Base-by-base conservation (phyloP, 192 early-diverging fungal genomes). In the Backusella parvicylindrica region DNA sequence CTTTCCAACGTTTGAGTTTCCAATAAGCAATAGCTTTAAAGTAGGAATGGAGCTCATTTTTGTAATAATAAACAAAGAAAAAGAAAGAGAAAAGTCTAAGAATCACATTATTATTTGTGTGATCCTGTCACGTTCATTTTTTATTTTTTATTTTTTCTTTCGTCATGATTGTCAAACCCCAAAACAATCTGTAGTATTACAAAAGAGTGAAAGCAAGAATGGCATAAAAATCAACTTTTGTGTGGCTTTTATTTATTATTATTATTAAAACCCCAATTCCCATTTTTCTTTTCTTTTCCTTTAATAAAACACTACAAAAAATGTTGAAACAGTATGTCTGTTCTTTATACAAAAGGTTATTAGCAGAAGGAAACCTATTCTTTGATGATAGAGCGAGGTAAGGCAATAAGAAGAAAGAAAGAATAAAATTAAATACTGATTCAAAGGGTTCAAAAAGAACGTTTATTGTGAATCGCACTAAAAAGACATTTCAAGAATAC, bases 1-100 rank as follows among this genome's bases (percentile, higher is more conserved):
- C 82, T 99, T 99, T 70, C 98, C 98, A 31, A 96, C 96, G 67
- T 94, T 95, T 15, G 92, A 94, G 84, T 97, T 97, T 21, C 98
- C 98, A 78, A 99, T 95, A 56, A 99, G 87, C n/a, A 99, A 84
- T 60, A 99, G 85, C 81, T 99, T 99, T 81, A 98, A 93, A 7
- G 96, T 97, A 30, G 96, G 81, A 18, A 71, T 43, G 35, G 50
- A 5, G 18, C n/a, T 53, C 50, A 53, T 53, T 23, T n/a, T 47
- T 56, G 67, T 65, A 23, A 35, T 23, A 8, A 26, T 28, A 31
- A 41, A 41, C 41, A 68, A 75, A 41, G 2, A 36, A 37, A 35
- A 36, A 67, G 6, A 67, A 21, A 66, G 7, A 23, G 18, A 67
- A 21, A 35, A 32, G 6, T n/a, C n/a, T 50, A 21, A 66, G n/a